phyloP scores from a whole-genome alignment of 495 filamentous ascomycete species.

The Friedmanniomyces simplex region DNA sequence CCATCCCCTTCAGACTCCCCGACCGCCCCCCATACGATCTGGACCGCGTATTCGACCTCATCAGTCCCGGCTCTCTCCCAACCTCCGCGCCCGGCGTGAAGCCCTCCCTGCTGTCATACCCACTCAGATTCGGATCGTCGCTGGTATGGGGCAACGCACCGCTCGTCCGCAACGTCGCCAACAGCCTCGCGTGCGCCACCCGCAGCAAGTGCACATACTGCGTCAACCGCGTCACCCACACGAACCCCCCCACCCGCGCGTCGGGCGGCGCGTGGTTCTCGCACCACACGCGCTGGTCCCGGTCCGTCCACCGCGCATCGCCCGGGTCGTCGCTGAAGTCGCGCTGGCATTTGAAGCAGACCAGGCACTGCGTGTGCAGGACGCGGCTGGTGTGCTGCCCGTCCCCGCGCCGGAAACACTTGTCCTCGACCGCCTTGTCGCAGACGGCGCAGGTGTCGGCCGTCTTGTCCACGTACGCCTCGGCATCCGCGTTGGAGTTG shows the following conservation, averaged over 20 bases:
- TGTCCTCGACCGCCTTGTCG: slow-evolving; percentile 84
- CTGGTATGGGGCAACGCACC: slow-evolving; percentile 62
- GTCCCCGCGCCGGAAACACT: slow-evolving; percentile 62
- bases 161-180: slow-evolving; percentile 73
- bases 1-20: slow-evolving; percentile 35
- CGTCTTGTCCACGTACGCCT: slow-evolving; percentile 61
- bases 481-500: slow-evolving; percentile 34
- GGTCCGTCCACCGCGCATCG: slow-evolving; percentile 55
- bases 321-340: slow-evolving; percentile 55
- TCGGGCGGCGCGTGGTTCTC: slow-evolving; percentile 29
- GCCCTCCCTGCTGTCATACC: slow-evolving; percentile 54
- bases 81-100: slow-evolving; percentile 33
- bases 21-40: slow-evolving; percentile 57
- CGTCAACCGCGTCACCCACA: slow-evolving; percentile 66
- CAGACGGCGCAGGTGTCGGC: slow-evolving; percentile 70
- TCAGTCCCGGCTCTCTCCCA: slow-evolving; percentile 32
- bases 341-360: slow-evolving; percentile 62
- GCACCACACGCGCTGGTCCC: slow-evolving; percentile 11
- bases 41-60: slow-evolving; percentile 59
- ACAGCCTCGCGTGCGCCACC: slow-evolving; percentile 80
- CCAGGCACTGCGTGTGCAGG: slow-evolving; percentile 75
- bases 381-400: slow-evolving; percentile 34
- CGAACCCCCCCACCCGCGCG: slow-evolving; percentile 42
- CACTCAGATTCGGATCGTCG: slow-evolving; percentile 65
- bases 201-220: slow-evolving; percentile 89